A percentile compares a stretch with the other conserved stretches of the same genome.
phyloP scores from a whole-genome alignment of 495 filamentous ascomycete genomes.

The Hypoxylon perforatum region DNA sequence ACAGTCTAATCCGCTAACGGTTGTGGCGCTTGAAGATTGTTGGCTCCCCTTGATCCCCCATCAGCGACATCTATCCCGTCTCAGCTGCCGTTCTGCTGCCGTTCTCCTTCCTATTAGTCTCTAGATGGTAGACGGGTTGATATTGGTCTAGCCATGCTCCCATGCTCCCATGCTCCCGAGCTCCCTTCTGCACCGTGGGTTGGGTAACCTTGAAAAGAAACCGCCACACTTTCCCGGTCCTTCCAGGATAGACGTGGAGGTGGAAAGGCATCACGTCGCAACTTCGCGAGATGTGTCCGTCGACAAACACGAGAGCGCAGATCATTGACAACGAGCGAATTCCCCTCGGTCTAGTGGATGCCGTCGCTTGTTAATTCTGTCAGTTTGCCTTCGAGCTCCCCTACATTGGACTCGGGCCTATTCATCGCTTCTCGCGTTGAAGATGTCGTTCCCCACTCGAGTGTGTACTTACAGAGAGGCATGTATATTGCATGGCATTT shows the following conservation, averaged over 20 bases:
- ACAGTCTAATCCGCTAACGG: conserved; percentile 11
- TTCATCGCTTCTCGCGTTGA: conserved; percentile 40
- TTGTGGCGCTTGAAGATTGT: conserved; percentile 1
- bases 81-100: conserved; percentile 14
- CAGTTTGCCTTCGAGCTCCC: conserved; percentile 30
- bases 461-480: conserved; percentile 25
- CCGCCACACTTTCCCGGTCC: conserved; percentile 19
- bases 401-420: conserved; percentile 39
- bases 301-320: conserved; percentile 19
- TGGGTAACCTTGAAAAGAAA: conserved; percentile 33
- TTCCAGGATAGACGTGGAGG: neutral
- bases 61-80: neutral
- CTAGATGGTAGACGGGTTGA: neutral
- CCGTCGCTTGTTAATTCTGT: conserved; percentile 34
- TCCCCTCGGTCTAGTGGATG: conserved; percentile 39
- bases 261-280: conserved; percentile 5
- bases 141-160: conserved; percentile 9
- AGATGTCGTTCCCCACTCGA: conserved; percentile 35
- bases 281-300: conserved; percentile 15
- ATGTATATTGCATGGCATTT: conserved; percentile 31
- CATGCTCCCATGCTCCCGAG: too few species aligned
- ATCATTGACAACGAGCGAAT: conserved; percentile 26
- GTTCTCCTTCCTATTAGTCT: conserved; percentile 14
- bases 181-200: conserved; percentile 33
- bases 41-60: conserved; percentile 2